Percentiles rank a stretch among this genome's conserved stretches.
Evolutionary conservation across 176 grass and related monocot genomes (phyloP).

Genomic region (Oryza glaberrima): DNA sequence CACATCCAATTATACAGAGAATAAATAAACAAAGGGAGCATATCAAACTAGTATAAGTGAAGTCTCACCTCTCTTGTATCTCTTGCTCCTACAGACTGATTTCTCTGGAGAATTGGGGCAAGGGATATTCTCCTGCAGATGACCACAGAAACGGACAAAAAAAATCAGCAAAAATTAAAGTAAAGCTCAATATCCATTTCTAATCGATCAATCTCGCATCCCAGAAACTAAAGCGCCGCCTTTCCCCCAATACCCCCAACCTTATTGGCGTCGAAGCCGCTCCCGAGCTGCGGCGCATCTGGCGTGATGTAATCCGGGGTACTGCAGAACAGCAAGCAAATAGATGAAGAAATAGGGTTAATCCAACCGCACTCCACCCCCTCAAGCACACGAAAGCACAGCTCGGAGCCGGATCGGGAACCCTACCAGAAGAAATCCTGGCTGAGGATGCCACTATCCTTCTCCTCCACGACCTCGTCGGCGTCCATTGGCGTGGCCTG

Average conservation of each 20-base stretch:
- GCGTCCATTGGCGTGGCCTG: constrained; percentile 27
- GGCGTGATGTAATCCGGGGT: constrained; percentile 97
- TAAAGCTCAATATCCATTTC: neutral
- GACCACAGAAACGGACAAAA: neutral
- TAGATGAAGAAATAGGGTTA: neutral
- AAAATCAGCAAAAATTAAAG: neutral
- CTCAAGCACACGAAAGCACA: neutral
- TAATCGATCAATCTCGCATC: neutral
- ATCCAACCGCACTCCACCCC: neutral
- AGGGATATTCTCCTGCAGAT: constrained; percentile 70
- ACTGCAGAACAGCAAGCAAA: constrained; percentile 35
- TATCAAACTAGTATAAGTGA: neutral
- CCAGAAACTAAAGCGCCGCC: neutral
- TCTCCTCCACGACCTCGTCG: constrained; percentile 67
- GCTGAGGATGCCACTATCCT: constrained; percentile 80
- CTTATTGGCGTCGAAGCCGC: constrained; percentile 66
- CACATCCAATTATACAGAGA: neutral
- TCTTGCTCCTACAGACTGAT: constrained; percentile 70
- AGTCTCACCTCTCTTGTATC: constrained; percentile 67
- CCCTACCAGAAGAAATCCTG: constrained; percentile 96
- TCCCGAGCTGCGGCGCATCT: constrained; percentile 58
- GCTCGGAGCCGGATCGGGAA: neutral
- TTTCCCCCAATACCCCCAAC: constrained; percentile 23
- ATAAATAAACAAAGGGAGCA: neutral
- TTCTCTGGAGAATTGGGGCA: constrained; percentile 95